These are phyloP conservation scores for Thielaviopsis euricoi DNA, from an alignment of 2,329 filamentous ascomycete species.

Conservation along the genomic window DNA sequence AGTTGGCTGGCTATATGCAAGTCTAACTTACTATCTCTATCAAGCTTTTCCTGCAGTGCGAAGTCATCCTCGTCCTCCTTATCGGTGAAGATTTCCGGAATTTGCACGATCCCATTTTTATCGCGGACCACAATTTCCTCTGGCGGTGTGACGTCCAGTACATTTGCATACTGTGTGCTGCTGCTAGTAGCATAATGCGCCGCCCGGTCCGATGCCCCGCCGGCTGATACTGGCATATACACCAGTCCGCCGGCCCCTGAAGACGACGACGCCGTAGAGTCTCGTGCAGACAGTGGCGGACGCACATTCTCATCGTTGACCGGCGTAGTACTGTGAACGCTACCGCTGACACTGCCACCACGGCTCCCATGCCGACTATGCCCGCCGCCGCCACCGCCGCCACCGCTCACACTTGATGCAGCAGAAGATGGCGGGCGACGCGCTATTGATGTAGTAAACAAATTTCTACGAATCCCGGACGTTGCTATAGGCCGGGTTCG, in stretches of 20 bases:
- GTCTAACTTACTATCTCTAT: slow-evolving; percentile 34
- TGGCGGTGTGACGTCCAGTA: slow-evolving; percentile 11
- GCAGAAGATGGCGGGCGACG: slow-evolving; percentile 7
- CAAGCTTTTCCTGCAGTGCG: slow-evolving; percentile 39
- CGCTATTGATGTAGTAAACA: slow-evolving; percentile 6
- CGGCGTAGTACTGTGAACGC: neutral
- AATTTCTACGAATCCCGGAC: slow-evolving; percentile 6
- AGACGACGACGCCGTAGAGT: neutral
- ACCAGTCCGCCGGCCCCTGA: neutral
- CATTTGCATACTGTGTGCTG: slow-evolving; percentile 1
- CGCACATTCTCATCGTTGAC: slow-evolving; percentile 1
- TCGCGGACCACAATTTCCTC: slow-evolving; percentile 46
- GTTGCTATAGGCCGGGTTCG: slow-evolving; percentile 5
- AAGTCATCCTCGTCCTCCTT: slow-evolving; percentile 39
- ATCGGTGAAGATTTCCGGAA: slow-evolving; percentile 21
- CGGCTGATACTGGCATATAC: neutral
- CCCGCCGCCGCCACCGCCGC: neutral
- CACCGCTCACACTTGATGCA: neutral
- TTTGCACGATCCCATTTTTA: slow-evolving; percentile 43
- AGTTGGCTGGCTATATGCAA: slow-evolving; percentile 15
- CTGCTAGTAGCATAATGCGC: neutral
- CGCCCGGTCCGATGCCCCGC: neutral
- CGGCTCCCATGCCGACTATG: neutral
- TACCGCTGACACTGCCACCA: neutral
- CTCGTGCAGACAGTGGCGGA: neutral